Evolutionary conservation across 164 flowering plant genomes (phyloP), one percentile per base, ranked within the genome.

Genomic region (Piper betle): DNA sequence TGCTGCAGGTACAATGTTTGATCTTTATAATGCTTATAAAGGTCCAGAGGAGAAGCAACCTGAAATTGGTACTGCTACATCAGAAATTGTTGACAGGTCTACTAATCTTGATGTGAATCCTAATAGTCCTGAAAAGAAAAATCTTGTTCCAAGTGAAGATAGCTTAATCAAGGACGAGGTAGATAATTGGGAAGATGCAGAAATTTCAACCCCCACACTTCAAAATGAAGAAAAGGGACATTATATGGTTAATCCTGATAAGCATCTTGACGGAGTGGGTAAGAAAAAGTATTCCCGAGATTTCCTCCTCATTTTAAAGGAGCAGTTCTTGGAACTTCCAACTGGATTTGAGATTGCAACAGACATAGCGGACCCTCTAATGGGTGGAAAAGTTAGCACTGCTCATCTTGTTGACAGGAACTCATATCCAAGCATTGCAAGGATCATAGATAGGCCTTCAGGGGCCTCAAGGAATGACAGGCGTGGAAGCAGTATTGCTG

Each of bases 121-220:
- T 53, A 56, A 71, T 59, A 60, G 40, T 39, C 37, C 74, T 46
- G 55, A 65, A 25, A 72, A 66, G 41, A 78, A 71, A 62, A 78
- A 76, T 57, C 61, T 48, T 59, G 15, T 41, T 39, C 62, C 57
- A 40, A 62, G 39, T 53, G 75, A 69, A 57, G 74, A 61, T 67
- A 70, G 18, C 16, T 73, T 58, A 41, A 71, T 11, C 66, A 84
- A 84, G 71, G 64, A 60, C 53, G 96, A 88, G 69, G 84, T 83
- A 52, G 96, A 86, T 71, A 84, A 91, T 70, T 93, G 99, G 99
- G 96, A 88, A 75, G 96, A 85, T 79, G 91, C 85, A 53, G 98
- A 93, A 37, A 72, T 84, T 9, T 79, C 71, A 40, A 74, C 55
- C 56, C 38, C 57, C 9, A 79, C 76, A 59, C 56, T 84, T 69